Evolutionary conservation across 176 grass and related monocot species (phyloP).

Genomic region (Typha latifolia): DNA sequence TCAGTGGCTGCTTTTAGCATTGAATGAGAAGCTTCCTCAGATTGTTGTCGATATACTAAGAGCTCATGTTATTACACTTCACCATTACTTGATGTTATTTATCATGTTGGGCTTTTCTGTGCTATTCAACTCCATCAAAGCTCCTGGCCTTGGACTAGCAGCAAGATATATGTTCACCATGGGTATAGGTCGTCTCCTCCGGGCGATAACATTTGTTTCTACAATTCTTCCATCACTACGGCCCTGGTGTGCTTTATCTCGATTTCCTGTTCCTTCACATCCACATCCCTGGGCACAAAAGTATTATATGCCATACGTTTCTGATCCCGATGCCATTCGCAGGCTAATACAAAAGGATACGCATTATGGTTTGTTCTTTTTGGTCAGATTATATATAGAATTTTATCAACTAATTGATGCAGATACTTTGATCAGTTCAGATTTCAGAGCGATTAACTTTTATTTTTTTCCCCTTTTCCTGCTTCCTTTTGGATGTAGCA

Average conservation of each 20-base stretch:
- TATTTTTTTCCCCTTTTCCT: neutral
- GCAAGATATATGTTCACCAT: conserved; percentile 91
- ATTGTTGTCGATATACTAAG: conserved; percentile 50
- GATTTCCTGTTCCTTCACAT: conserved; percentile 60
- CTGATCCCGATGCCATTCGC: conserved; percentile 53
- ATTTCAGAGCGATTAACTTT: neutral
- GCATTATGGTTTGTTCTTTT: conserved; percentile 56
- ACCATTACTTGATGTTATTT: conserved; percentile 88
- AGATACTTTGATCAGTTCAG: neutral
- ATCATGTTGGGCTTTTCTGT: conserved; percentile 85
- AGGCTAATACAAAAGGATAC: conserved; percentile 57
- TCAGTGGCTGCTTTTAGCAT: conserved; percentile 71
- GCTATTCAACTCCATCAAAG: conserved; percentile 72
- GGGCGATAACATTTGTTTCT: conserved; percentile 66
- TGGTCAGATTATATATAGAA: neutral
- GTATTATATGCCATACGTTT: conserved; percentile 81
- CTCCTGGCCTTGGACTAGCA: conserved; percentile 69
- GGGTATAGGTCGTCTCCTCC: conserved; percentile 67
- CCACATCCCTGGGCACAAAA: conserved; percentile 91
- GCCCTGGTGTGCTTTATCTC: conserved; percentile 62
- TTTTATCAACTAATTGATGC: neutral
- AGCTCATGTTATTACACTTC: conserved; percentile 68
- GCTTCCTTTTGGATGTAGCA: conserved; percentile 23
- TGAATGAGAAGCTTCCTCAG: conserved; percentile 75
- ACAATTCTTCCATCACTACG: conserved; percentile 78